Base-by-base conservation (phyloP, 1,139 yeast genomes). In the Candida frijolesensis region DNA sequence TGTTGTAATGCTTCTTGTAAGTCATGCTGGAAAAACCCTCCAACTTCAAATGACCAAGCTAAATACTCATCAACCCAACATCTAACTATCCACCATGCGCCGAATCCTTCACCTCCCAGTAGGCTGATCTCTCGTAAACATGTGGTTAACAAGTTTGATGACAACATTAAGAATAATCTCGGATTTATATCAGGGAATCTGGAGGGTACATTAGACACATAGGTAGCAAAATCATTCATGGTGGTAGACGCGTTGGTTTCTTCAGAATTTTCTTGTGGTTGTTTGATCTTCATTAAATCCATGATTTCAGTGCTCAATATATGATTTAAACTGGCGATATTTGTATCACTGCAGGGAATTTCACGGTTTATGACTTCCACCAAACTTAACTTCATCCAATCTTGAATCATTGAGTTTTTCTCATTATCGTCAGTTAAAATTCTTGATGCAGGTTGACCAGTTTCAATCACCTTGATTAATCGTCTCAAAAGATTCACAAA, bases 61-160 rank as follows among this genome's bases (percentile, higher is more conserved):
- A 85, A 70, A 78, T 83, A 87, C 61, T 87, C 94, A 60, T 85
- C 89, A 7, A 85, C 72, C 92, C 95, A 88, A 63, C 90, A 84
- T 50, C 88, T 72, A 12, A 87, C 76, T 35, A 82, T 79, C 91
- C 92, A 87, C 92, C 95, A 87, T 1, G 85, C 82, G 10, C 85
- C 86, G 64, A 87, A 86, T 1, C 85, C 80, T 46, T 77, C 79
- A 2, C 87, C 86, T 2, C 86, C 84, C 29, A 72, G 69, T 51
- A 82, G 70, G 46, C 85, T 80, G 51, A 86, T 80, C 57, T 84
- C 89, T 50, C 89, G 71, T 38, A 85, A 67, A n/a, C 85, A 82
- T n/a, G 85, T 76, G 4, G 89, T 83, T 47, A 84, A 69, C 5
- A 85, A 64, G 12, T 85, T 80, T 42, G 82, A 79, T 44, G 82